Base-by-base conservation (phyloP, 306 rosid species). In the Vigna radiata region DNA sequence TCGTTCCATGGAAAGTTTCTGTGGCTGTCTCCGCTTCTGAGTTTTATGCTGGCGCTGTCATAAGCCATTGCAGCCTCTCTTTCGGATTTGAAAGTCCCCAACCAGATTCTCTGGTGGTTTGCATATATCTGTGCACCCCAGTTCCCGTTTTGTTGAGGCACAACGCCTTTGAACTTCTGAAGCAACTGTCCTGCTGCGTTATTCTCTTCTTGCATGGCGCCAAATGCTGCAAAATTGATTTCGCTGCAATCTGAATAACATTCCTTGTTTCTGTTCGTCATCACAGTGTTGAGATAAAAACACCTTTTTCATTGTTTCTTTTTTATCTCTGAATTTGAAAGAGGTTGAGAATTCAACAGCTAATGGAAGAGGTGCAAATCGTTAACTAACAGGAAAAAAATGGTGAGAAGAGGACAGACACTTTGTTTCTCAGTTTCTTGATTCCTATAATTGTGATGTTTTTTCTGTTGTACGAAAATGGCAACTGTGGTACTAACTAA, bases 111-210 rank as follows among this genome's bases (percentile, higher is more conserved):
- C 58, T 89, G 98, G 74, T 94, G 94, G 43, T 88, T 87, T 41
- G 94, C 91, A 15, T 94, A 94, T 69, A 94, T 94, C 17, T 94
- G 96, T 13, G 97, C 93, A 27, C 98, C 97, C 97, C 96, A 94
- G 68, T 92, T 84, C 1, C 98, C 98, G 14, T 94, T 94, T 70
- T 89, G 91, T 58, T 91, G 97, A 13, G 93, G 88, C 65, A 91
- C 96, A 12, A 94, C 88, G 1, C 97, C 97, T 84, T 91, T 94
- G 75, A 89, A 91, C 79, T 84, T 91, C 10, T 78, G 84, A 6
- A 9, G 4, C 49, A 44, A 44, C 49, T 16, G 4, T 16, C 49
- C 16, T 2, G 19, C 4, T 4, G 33, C 33, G 7, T 10, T 72
- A 47, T 70, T 82, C 25, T 15, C 78, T 25, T 70, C 74, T 15